Percentiles rank a stretch among this genome's conserved stretches.
Evolutionary conservation across 192 early-diverging fungal species (phyloP).

Genomic region (Mortierella antarctica): DNA sequence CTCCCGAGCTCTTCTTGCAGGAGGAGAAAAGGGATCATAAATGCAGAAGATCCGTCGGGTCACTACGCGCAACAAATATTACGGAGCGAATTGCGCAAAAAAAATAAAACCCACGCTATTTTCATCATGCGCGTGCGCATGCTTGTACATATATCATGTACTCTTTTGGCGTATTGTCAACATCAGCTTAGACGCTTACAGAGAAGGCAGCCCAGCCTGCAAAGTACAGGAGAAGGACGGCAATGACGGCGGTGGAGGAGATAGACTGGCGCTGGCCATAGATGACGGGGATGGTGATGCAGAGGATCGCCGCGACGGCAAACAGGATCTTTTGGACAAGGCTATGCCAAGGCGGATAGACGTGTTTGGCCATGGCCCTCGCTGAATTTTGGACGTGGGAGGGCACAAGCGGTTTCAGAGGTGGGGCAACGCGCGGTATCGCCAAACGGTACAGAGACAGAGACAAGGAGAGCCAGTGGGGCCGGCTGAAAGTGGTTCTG

Average conservation of each 20-base stretch:
- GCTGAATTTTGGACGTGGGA: background rate
- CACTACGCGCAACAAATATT: too few relatives aligned
- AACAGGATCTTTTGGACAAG: slow-evolving; percentile 28
- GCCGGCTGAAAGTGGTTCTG: too few relatives aligned
- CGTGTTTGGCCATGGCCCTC: slow-evolving; percentile 29
- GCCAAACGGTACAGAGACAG: background rate
- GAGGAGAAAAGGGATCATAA: too few relatives aligned
- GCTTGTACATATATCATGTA: too few relatives aligned
- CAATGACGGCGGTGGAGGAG: slow-evolving; percentile 29
- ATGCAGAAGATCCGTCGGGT: too few relatives aligned
- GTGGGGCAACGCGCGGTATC: background rate
- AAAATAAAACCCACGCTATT: background rate
- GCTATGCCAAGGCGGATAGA: slow-evolving; percentile 41
- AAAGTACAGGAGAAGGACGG: slow-evolving; percentile 29
- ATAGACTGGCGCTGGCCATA: slow-evolving; percentile 8
- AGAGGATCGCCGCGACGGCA: slow-evolving; percentile 26
- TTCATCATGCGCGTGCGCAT: too few relatives aligned
- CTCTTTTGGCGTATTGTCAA: background rate
- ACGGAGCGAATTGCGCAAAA: background rate
- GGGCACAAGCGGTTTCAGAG: background rate
- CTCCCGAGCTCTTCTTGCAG: too few relatives aligned
- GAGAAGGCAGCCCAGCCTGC: slow-evolving; percentile 26
- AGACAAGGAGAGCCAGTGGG: background rate
- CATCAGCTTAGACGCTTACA: slow-evolving; percentile 15
- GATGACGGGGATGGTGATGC: slow-evolving; percentile 29